Evolutionary conservation across 805 yeast species (phyloP).

Genomic region (Pichia pseudocactophila): DNA sequence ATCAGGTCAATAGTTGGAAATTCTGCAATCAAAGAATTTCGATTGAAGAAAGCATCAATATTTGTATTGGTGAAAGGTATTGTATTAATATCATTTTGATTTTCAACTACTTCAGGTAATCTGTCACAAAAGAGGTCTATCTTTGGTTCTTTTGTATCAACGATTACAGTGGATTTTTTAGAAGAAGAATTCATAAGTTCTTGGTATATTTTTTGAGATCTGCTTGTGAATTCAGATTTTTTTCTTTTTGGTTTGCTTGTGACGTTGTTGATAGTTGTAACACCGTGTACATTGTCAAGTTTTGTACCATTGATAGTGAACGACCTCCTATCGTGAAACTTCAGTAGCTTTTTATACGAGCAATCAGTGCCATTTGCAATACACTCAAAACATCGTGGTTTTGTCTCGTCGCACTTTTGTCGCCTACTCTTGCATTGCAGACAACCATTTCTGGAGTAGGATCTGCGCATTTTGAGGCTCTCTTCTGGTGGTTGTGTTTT

Average conservation of each 20-base stretch:
- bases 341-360: constrained; percentile 28
- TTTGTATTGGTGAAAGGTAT: background rate
- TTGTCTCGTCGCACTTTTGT: constrained; percentile 33
- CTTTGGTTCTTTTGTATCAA: background rate
- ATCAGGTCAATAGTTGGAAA: too few relatives aligned
- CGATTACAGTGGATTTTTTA: background rate
- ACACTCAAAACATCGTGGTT: constrained; percentile 36
- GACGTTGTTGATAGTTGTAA: too few relatives aligned
- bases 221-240: background rate
- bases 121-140: constrained; percentile 12
- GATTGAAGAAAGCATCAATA: background rate
- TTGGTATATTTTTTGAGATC: too few relatives aligned
- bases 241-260: background rate
- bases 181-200: background rate
- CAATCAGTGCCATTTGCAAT: constrained; percentile 30
- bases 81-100: constrained; percentile 4
- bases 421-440: constrained; percentile 37
- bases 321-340: constrained; percentile 25
- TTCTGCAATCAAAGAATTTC: background rate
- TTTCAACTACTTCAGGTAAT: constrained; percentile 20
- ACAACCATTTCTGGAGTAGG: constrained; percentile 39
- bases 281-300: background rate
- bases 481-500: background rate
- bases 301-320: constrained; percentile 18
- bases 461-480: constrained; percentile 26